A percentile compares a stretch with the other conserved stretches of the same genome.
Evolutionary conservation across 148 eudicot species (phyloP).

Genomic region (Rheum nobile): DNA sequence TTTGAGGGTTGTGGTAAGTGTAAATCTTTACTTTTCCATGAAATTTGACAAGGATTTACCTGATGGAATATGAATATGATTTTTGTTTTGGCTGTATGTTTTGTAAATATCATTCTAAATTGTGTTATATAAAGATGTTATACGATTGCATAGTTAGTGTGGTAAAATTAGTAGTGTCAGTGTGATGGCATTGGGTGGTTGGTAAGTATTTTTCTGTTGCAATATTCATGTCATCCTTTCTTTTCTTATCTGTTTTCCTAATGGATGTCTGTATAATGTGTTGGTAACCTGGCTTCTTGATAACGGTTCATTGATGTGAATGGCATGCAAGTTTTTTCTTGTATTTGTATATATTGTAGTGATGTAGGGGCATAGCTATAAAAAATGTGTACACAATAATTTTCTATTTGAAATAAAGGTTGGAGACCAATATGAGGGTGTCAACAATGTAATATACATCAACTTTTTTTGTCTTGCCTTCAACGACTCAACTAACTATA

Average conservation of each 20-base stretch:
- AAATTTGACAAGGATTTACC: background rate
- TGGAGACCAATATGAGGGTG: background rate
- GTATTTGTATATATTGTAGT: background rate
- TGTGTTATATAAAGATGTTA: background rate
- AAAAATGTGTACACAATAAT: background rate
- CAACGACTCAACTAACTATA: background rate
- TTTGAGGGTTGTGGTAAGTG: conserved; percentile 60
- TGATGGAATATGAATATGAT: background rate
- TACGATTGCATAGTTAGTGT: background rate
- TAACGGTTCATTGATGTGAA: background rate
- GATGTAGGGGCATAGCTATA: too few species aligned
- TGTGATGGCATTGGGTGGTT: background rate
- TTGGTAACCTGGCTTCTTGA: background rate
- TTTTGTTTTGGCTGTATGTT: background rate
- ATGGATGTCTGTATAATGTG: background rate
- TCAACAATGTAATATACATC: background rate
- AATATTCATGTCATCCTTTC: background rate
- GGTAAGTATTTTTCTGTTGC: background rate
- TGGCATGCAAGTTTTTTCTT: background rate
- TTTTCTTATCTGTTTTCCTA: background rate
- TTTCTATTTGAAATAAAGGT: background rate
- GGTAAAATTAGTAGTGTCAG: background rate
- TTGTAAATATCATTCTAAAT: background rate
- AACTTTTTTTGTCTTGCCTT: background rate
- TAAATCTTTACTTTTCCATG: conserved; percentile 14